Percentiles rank a stretch among this genome's conserved stretches.
These are phyloP conservation scores for Peronosclerospora sorghi DNA, from an alignment of 352 stramenopile genomes.

Conservation along the genomic window DNA sequence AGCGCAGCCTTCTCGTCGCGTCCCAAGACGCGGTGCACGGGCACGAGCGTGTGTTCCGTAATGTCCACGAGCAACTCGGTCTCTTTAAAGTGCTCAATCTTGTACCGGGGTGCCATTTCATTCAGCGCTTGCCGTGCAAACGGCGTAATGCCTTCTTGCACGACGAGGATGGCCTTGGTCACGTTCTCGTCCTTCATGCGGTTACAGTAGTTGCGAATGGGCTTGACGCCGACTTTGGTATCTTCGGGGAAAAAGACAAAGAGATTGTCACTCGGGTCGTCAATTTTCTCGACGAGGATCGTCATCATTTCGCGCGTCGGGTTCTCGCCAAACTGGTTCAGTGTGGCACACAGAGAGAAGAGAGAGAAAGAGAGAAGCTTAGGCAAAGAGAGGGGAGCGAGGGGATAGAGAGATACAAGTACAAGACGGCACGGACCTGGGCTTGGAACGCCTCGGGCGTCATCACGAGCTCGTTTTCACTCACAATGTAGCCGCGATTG, in stretches of 20 bases:
- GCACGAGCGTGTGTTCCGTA: conserved; percentile 98
- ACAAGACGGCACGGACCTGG: conserved; percentile 30
- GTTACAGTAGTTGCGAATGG: conserved; percentile 92
- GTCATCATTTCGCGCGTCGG: conserved; percentile 93
- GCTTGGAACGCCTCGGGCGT: conserved; percentile 87
- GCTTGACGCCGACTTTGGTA: conserved; percentile 97
- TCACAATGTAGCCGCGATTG: conserved; percentile 96
- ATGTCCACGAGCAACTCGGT: conserved; percentile 99
- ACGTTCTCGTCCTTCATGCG: conserved; percentile 97
- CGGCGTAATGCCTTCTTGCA: conserved; percentile 93
- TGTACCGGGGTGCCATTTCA: conserved; percentile 88
- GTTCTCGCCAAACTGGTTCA: conserved; percentile 88
- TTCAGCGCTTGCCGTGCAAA: conserved; percentile 95
- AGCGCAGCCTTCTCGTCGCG: conserved; percentile 95
- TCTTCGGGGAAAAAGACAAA: conserved; percentile 99
- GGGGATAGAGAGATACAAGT: neutral
- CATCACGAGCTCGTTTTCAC: conserved; percentile 93
- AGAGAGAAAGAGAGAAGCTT: neutral
- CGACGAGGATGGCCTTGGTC: conserved; percentile 96
- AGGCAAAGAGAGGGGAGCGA: too few relatives aligned
- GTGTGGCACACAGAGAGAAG: neutral
- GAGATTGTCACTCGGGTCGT: conserved; percentile 90
- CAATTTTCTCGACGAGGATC: conserved; percentile 90
- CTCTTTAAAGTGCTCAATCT: conserved; percentile 98
- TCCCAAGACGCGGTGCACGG: conserved; percentile 96